Evolutionary conservation across 2,329 filamentous ascomycete genomes (phyloP).

Genomic region (Fusarium cyanostomum): DNA sequence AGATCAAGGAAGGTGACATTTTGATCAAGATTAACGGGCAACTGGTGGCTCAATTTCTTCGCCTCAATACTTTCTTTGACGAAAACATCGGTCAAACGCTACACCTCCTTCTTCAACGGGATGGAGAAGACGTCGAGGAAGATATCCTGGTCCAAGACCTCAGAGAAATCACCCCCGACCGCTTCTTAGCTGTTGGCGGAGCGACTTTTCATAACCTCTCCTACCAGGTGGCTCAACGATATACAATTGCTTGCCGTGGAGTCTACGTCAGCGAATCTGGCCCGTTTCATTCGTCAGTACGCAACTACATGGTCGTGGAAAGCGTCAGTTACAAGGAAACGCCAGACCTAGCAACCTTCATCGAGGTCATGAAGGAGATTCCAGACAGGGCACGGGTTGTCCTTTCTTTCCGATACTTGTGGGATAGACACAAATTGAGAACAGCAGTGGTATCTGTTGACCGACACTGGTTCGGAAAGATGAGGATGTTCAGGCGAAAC

Average conservation of each 20-base stretch:
- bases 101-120: conserved; percentile 83
- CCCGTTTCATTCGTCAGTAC: neutral
- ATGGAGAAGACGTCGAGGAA: conserved; percentile 86
- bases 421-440: conserved; percentile 77
- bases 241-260: conserved; percentile 91
- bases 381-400: conserved; percentile 23
- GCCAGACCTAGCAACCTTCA: conserved; percentile 73
- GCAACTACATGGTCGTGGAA: conserved; percentile 71
- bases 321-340: conserved; percentile 80
- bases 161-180: conserved; percentile 92
- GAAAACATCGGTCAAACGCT: conserved; percentile 79
- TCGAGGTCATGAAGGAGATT: conserved; percentile 18
- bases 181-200: conserved; percentile 92
- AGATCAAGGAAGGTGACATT: conserved; percentile 89
- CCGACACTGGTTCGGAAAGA: conserved; percentile 93
- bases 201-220: conserved; percentile 95
- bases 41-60: conserved; percentile 90
- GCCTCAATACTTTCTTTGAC: conserved; percentile 90
- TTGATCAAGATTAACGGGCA: conserved; percentile 92
- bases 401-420: conserved; percentile 17
- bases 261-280: conserved; percentile 72
- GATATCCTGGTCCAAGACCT: conserved; percentile 87
- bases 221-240: conserved; percentile 94
- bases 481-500: conserved; percentile 91
- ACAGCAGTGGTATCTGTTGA: conserved; percentile 93